Base-by-base conservation (phyloP, 1,139 yeast species). In the Kodamaea sp. region DNA sequence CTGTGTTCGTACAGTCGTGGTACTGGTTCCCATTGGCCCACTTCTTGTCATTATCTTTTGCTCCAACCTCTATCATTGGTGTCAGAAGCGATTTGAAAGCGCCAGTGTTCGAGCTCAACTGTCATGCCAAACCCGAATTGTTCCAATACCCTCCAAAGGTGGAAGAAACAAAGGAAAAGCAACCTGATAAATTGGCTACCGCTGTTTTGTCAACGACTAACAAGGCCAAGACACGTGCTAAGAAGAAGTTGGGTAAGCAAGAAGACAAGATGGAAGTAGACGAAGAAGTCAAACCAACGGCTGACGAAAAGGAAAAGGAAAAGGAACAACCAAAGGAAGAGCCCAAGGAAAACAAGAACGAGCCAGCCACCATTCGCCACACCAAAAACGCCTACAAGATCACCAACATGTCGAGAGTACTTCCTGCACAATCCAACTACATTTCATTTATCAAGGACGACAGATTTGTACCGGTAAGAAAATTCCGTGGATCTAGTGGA, bases 21-120 rank as follows among this genome's bases (percentile, higher is more conserved):
- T 89, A 89, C 65, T 92, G 98, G 98, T 94, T 83, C 79, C 98
- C 99, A 44, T 73, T 90, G 42, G 81, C 97, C 1, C 97, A 92
- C 65, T 94, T 92, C 67, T 69, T 92, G 52, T 83, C 95, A 13
- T 76, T 94, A 49, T 87, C 97, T 20, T 90, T 90, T 61, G 78
- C 95, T 5, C 97, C 98, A 34, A 94, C 98, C 2, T 80, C 95
- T 5, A 76, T 92, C 19, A 81, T 88, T 51, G 97, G 96, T 45
- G 87, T 92, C 8, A 81, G 83, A 43, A 83, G 78, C 43, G 96
- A 90, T 61, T 75, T 92, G 60, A 83, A 83, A 60, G 84, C 88
- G 38, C 98, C 98, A 29, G 77, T 85, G 55, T 83, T 92, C 53
- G 80, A 81, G 34, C 70, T 92, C 42, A 78, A 82, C 49, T 88